Percentiles rank a stretch among this genome's conserved stretches.
Conservation (phyloP, 108 stramenopile genomes). For the Skeletonema marinoi region DNA sequence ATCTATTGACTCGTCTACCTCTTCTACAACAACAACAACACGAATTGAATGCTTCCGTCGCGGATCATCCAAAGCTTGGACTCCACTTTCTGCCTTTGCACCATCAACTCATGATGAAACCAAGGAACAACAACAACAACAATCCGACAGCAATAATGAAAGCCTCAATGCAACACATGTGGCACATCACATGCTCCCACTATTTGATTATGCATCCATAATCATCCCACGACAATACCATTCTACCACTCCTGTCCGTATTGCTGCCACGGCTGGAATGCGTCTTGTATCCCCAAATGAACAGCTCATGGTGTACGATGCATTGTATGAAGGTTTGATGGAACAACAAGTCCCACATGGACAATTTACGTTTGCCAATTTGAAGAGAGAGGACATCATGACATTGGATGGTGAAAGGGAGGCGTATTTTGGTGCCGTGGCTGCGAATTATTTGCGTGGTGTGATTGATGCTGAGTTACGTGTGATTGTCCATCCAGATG, state of each 20-base stretch:
- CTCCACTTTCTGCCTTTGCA: slow-evolving; percentile 79
- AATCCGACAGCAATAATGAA: slow-evolving; percentile 9
- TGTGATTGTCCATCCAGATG: slow-evolving; percentile 28
- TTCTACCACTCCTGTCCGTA: slow-evolving; percentile 66
- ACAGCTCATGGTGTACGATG: slow-evolving; percentile 76
- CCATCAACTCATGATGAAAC: slow-evolving; percentile 24
- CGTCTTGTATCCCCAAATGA: slow-evolving; percentile 61
- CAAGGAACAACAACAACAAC: slow-evolving; percentile 17
- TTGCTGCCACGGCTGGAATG: slow-evolving; percentile 90
- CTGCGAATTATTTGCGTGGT: slow-evolving; percentile 85
- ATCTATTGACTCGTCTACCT: slow-evolving; percentile 3
- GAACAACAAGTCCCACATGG: slow-evolving; percentile 19
- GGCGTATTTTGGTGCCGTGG: slow-evolving; percentile 85
- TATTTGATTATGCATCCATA: slow-evolving; percentile 79
- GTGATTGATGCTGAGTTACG: slow-evolving; percentile 73
- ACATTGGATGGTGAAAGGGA: slow-evolving; percentile 84
- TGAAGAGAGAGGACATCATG: slow-evolving; percentile 65
- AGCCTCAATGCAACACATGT: slow-evolving; percentile 52
- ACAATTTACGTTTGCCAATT: slow-evolving; percentile 57
- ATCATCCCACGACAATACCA: slow-evolving; percentile 73
- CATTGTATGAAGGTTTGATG: slow-evolving; percentile 73
- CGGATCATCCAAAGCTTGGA: slow-evolving; percentile 73
- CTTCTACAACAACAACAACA: background rate
- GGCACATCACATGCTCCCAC: slow-evolving; percentile 78
- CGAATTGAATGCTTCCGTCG: slow-evolving; percentile 63